Percentiles rank a stretch among this genome's conserved stretches.
These are phyloP conservation scores for Zasmidium angulare DNA, from an alignment of 2,329 filamentous ascomycete species.

Conservation along the genomic window DNA sequence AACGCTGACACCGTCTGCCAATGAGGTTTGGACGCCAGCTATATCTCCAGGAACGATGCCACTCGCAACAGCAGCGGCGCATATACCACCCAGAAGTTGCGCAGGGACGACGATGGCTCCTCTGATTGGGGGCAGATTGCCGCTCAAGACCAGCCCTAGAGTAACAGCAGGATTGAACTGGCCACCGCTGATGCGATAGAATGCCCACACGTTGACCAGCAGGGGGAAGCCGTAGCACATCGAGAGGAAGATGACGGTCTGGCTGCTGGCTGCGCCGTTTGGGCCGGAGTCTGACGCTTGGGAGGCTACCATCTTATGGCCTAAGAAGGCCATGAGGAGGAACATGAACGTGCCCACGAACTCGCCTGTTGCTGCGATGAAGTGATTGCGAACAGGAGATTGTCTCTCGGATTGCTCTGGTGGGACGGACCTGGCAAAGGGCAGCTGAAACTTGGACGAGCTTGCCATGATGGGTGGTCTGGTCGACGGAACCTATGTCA, in stretches of 20 bases:
- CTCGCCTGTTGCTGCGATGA: slow-evolving; percentile 10
- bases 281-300: slow-evolving; percentile 38
- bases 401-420: neutral
- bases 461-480: too few relatives aligned
- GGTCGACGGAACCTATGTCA: too few relatives aligned
- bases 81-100: slow-evolving; percentile 33
- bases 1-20: slow-evolving; percentile 28
- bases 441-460: neutral
- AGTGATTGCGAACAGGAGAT: neutral
- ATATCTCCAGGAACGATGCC: slow-evolving; percentile 34
- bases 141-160: slow-evolving; percentile 31
- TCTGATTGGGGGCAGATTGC: slow-evolving; percentile 26
- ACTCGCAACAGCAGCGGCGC: slow-evolving; percentile 32
- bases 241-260: slow-evolving; percentile 32
- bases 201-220: slow-evolving; percentile 40
- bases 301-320: slow-evolving; percentile 7
- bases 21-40: slow-evolving; percentile 28
- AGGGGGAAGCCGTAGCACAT: slow-evolving; percentile 39
- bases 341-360: slow-evolving; percentile 12
- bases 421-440: neutral
- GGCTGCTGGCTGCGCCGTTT: slow-evolving; percentile 40
- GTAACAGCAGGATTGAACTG: slow-evolving; percentile 36
- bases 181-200: slow-evolving; percentile 34
- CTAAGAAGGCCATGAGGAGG: slow-evolving; percentile 14
- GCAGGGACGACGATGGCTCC: slow-evolving; percentile 29